A percentile compares a stretch with the other conserved stretches of the same genome.
These are phyloP conservation scores for Durusdinium trenchii DNA, from an alignment of 73 alveolate genomes.

Conservation along the genomic window DNA sequence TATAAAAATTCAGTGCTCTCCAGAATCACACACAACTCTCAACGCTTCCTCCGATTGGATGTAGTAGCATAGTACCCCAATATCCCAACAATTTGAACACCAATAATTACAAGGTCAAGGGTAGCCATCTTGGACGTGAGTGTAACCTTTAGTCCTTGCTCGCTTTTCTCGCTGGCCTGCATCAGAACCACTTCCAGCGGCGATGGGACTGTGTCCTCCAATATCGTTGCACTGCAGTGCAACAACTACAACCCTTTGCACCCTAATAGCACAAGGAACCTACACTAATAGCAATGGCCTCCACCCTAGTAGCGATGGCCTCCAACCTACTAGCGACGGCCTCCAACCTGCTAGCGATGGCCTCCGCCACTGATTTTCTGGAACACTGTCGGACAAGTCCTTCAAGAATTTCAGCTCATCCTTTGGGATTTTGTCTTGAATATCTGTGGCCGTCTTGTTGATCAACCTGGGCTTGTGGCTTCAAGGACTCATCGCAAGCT, in stretches of 20 bases:
- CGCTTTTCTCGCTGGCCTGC: conserved; percentile 94
- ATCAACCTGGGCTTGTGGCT: conserved; percentile 52
- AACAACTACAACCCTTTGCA: no score
- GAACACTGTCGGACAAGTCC: neutral
- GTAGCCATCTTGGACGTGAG: no score
- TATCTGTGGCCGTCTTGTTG: conserved; percentile 97
- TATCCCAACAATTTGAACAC: no score
- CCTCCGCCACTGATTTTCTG: neutral
- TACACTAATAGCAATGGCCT: no score
- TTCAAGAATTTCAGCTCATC: conserved; percentile 94
- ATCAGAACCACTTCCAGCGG: conserved; percentile 99
- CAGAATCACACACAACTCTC: no score
- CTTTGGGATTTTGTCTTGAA: conserved; percentile 97
- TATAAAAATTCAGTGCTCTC: no score
- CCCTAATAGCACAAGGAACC: no score
- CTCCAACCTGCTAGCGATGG: neutral
- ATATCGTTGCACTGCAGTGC: neutral
- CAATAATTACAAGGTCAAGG: no score
- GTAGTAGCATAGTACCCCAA: no score
- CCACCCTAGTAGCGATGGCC: neutral
- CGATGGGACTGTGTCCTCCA: conserved; percentile 97
- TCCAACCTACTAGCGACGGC: neutral
- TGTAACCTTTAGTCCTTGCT: no score
- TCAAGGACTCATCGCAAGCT: neutral
- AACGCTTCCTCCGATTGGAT: no score